Base-by-base conservation (phyloP, 495 filamentous ascomycete species). In the Letharia columbiana region DNA sequence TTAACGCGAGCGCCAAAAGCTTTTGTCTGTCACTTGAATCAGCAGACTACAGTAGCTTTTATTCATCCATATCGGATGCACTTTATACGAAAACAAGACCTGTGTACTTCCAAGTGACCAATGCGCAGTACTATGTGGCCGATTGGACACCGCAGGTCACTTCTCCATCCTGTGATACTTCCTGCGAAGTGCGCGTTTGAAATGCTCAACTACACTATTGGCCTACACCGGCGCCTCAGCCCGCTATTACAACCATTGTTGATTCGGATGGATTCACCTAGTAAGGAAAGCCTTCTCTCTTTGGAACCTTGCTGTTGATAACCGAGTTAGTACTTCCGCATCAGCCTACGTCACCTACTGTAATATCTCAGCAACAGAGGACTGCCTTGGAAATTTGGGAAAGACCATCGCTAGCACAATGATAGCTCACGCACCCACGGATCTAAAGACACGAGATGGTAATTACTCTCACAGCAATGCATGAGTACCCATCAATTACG, bases 11-110 rank as follows among this genome's bases (percentile, higher is more conserved):
- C 31, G 18, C 31, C 12, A 60, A 40, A 39, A 39, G n/a, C 4
- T 60, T 39, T 40, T 60, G 57, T 37, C 35, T 40, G 18, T 40
- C 31, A 10, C 9, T 60, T 40, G 35, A 39, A 39, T 20, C 33
- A 60, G 31, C 57, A 28, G 33, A 60, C 40, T 60, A 18, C 35
- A 60, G 57, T 40, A 60, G 57, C 57, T 60, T 33, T 3, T 33
- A 13, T 57, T 40, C 39, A 40, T 40, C 39, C 39, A 40, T 40
- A 11, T 40, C 39, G 5, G 39, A 11, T 11, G 39, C 11, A 6
- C 11, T 40, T 11, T 40, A 40, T 40, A 40, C 39, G 39, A 40
- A 11, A 7, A 40, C 39, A 40, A 40, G 39, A 2, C 39, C 39
- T 40, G 39, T 11, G 39, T 40, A 40, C 39, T 40, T 40, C 39